These are phyloP conservation scores for Fraxinus quadrangulata DNA, from an alignment of 257 asterid genomes.

Conservation along the genomic window DNA sequence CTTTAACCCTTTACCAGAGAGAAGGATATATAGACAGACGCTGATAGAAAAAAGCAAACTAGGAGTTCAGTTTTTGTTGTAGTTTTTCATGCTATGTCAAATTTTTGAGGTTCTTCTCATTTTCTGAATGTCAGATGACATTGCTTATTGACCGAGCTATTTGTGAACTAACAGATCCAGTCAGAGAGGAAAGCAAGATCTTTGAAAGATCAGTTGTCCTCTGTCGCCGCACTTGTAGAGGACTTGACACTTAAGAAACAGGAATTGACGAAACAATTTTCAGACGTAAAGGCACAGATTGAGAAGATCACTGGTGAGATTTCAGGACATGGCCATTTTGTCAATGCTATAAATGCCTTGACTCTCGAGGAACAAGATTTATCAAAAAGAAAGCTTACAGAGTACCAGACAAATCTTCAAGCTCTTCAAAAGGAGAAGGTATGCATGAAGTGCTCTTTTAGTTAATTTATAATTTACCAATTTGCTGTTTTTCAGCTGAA, in stretches of 20 bases:
- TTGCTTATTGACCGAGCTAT: slow-evolving; percentile 20
- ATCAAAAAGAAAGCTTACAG: slow-evolving; percentile 77
- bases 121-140: background rate
- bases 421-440: slow-evolving; percentile 92
- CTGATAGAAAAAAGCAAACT: background rate
- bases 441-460: slow-evolving; percentile 15
- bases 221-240: slow-evolving; percentile 73
- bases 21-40: background rate
- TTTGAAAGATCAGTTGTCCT: slow-evolving; percentile 72
- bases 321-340: slow-evolving; percentile 60
- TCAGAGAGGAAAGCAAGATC: slow-evolving; percentile 57
- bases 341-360: slow-evolving; percentile 42
- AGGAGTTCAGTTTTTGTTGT: background rate
- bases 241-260: slow-evolving; percentile 71
- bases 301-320: slow-evolving; percentile 80
- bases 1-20: background rate
- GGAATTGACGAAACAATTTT: slow-evolving; percentile 75
- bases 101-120: background rate
- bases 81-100: background rate
- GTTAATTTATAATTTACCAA: background rate
- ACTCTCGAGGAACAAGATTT: slow-evolving; percentile 72
- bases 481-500: background rate
- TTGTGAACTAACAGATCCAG: slow-evolving; percentile 46
- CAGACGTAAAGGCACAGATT: slow-evolving; percentile 73
- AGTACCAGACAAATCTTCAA: slow-evolving; percentile 71